These are phyloP conservation scores for Ceratorhiza oryzae-sativae DNA, from an alignment of 1,284 basidiomycete genomes.

Conservation along the genomic window DNA sequence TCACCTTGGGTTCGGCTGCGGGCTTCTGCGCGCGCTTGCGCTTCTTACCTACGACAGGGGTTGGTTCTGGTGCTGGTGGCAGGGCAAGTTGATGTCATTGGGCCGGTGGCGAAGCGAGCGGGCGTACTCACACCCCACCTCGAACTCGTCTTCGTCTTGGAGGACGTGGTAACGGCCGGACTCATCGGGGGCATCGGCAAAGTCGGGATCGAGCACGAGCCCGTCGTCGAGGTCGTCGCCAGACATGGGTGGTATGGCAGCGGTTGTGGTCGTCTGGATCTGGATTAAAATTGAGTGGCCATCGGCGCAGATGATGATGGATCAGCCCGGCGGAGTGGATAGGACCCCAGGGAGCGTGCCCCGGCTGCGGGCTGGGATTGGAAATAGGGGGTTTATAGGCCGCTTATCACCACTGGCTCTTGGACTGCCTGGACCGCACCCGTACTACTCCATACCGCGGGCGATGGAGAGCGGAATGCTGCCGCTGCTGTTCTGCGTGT, in stretches of 20 bases:
- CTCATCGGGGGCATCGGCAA: constrained; percentile 55
- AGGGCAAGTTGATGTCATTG: not conserved
- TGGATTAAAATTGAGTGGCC: constrained; percentile 46
- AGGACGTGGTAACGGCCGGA: constrained; percentile 42
- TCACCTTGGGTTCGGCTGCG: constrained; percentile 17
- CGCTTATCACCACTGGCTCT: no score
- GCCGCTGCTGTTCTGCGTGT: not conserved
- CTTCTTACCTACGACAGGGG: constrained; percentile 11
- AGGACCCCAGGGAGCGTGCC: not conserved
- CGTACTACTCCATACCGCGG: no score
- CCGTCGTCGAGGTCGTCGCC: constrained; percentile 85
- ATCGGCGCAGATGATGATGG: not conserved
- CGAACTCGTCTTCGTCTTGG: constrained; percentile 42
- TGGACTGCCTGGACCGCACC: no score
- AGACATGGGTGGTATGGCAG: constrained; percentile 46
- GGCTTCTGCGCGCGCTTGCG: constrained; percentile 26
- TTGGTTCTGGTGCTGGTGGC: constrained; percentile 10
- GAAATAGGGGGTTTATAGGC: no score
- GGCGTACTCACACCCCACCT: constrained; percentile 22
- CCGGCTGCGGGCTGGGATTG: not conserved
- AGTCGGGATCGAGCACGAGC: constrained; percentile 72
- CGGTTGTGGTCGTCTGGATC: constrained; percentile 40
- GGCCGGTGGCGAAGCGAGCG: not conserved
- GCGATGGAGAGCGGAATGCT: constrained; percentile 4
- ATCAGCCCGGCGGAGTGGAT: not conserved